Evolutionary conservation across 2,329 filamentous ascomycete genomes (phyloP).

Genomic region (Rhexocercosporidium sp.): DNA sequence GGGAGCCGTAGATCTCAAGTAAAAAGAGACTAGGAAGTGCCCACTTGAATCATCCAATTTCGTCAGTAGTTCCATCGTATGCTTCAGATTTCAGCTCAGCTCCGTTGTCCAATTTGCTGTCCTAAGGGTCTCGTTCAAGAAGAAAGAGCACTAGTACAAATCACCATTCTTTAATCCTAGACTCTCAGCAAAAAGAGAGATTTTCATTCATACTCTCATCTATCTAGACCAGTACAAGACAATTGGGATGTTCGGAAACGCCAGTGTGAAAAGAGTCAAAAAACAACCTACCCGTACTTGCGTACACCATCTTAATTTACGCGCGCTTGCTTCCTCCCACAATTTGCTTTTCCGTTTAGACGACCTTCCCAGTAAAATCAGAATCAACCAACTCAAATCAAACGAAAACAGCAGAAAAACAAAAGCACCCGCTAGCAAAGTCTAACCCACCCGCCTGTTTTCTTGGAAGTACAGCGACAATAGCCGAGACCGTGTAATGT

Average conservation of each 20-base stretch:
- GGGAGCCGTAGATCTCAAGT: too few species aligned
- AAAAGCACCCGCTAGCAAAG: not conserved
- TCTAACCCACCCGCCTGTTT: not conserved
- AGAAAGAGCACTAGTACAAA: not conserved
- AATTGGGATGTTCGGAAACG: not conserved
- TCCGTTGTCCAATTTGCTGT: too few species aligned
- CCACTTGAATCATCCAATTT: too few species aligned
- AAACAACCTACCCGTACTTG: constrained; percentile 6
- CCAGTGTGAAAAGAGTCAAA: not conserved
- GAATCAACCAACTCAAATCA: not conserved
- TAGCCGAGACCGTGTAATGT: not conserved
- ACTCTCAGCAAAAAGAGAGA: not conserved
- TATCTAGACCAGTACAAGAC: not conserved
- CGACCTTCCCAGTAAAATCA: not conserved
- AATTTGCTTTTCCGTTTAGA: not conserved
- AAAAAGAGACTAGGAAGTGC: too few species aligned
- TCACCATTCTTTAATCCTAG: not conserved
- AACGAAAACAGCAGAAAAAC: not conserved
- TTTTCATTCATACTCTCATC: not conserved
- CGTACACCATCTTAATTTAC: constrained; percentile 3
- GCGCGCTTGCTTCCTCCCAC: not conserved
- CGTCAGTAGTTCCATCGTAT: too few species aligned
- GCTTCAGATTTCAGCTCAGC: too few species aligned
- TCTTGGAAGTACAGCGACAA: not conserved
- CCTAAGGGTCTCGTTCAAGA: too few species aligned